These are phyloP conservation scores for Lichenothelia convexa DNA, from an alignment of 495 filamentous ascomycete species.

Conservation along the genomic window DNA sequence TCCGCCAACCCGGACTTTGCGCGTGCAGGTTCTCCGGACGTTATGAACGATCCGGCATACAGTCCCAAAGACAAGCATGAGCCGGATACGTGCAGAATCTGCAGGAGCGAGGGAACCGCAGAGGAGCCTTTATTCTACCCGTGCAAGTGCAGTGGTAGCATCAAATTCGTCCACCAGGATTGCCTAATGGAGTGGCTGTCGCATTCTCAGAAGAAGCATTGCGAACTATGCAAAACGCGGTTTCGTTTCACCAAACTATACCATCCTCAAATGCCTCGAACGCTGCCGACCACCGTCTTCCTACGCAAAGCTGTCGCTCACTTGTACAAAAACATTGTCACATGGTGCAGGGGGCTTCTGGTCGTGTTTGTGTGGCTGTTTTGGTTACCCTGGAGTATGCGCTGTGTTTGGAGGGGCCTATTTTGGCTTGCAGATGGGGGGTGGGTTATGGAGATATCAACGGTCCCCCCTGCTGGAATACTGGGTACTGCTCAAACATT, in stretches of 20 bases:
- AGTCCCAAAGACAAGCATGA: slow-evolving; percentile 22
- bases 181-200: slow-evolving; percentile 97
- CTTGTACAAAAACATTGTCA: slow-evolving; percentile 44
- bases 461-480: no score
- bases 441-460: slow-evolving; percentile 34
- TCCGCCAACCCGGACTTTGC: no score
- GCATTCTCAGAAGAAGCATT: slow-evolving; percentile 97
- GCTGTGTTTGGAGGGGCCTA: slow-evolving; percentile 73
- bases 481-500: no score
- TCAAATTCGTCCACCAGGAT: slow-evolving; percentile 94
- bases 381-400: slow-evolving; percentile 77
- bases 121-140: slow-evolving; percentile 89
- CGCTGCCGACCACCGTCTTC: slow-evolving; percentile 64
- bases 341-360: slow-evolving; percentile 58
- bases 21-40: no score
- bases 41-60: slow-evolving; percentile 50
- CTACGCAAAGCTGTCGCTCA: slow-evolving; percentile 56
- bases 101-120: slow-evolving; percentile 67
- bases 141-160: slow-evolving; percentile 96
- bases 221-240: slow-evolving; percentile 95
- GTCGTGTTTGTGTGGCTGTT: slow-evolving; percentile 78
- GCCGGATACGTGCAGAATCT: slow-evolving; percentile 83
- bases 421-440: slow-evolving; percentile 95
- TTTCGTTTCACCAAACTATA: slow-evolving; percentile 98
- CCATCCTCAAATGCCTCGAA: slow-evolving; percentile 73